These are phyloP conservation scores for Benincasa hispida DNA, from an alignment of 306 rosid species.

Conservation along the genomic window DNA sequence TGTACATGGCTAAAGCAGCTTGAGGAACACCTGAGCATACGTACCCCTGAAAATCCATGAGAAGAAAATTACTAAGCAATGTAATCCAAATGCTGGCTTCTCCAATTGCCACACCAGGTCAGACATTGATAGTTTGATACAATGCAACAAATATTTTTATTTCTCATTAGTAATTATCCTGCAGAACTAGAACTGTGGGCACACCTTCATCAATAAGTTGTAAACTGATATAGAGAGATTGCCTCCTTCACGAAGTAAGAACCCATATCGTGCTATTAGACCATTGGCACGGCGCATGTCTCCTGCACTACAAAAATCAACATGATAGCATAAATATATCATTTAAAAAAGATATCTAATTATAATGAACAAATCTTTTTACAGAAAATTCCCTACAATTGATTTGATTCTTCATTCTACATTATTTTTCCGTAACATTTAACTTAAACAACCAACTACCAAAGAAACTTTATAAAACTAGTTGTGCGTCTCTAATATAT, in stretches of 20 bases:
- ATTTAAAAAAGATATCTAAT: not conserved
- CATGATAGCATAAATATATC: conserved; percentile 22
- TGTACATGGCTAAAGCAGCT: conserved; percentile 39
- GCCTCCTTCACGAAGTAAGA: conserved; percentile 57
- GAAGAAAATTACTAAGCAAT: not conserved
- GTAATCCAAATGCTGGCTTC: not conserved
- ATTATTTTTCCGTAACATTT: no score
- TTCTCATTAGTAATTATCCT: conserved; percentile 9
- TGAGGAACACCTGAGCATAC: conserved; percentile 54
- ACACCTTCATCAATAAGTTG: conserved; percentile 77
- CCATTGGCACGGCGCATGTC: conserved; percentile 82
- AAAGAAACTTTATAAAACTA: no score
- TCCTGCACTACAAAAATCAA: conserved; percentile 63
- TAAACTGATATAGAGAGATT: conserved; percentile 42
- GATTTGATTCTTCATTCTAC: no score
- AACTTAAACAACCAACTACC: no score
- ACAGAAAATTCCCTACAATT: no score
- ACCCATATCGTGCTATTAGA: conserved; percentile 71
- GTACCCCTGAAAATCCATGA: conserved; percentile 45
- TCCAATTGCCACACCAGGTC: no score
- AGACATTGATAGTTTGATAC: not conserved
- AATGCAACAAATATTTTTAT: no score
- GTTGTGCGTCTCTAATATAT: no score
- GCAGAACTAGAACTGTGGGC: conserved; percentile 11
- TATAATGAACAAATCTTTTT: not conserved